A percentile compares a stretch with the other conserved stretches of the same genome.
phyloP scores from a whole-genome alignment of 768 basidiomycete species.

The Termitomyces eurrhizus region DNA sequence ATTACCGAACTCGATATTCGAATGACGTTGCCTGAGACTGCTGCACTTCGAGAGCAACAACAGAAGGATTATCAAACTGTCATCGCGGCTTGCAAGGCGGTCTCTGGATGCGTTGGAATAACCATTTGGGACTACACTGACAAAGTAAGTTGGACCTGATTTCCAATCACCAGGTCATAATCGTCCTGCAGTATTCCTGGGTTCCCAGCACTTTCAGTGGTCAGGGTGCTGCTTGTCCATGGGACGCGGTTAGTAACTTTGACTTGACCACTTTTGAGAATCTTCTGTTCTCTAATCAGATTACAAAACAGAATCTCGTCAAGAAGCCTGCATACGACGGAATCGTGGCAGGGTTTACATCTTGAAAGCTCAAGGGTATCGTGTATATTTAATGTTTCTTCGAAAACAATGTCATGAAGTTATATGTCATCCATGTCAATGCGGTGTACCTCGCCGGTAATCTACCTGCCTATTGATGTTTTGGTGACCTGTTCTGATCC shows the following conservation, averaged over 20 bases:
- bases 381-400: background rate
- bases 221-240: slow-evolving; percentile 33
- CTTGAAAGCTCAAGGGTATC: background rate
- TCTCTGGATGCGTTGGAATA: slow-evolving; percentile 37
- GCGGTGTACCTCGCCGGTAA: background rate
- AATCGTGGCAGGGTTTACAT: slow-evolving; percentile 32
- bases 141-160: slow-evolving; percentile 20
- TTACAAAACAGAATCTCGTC: slow-evolving; percentile 30
- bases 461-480: background rate
- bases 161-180: background rate
- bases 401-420: background rate
- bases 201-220: slow-evolving; percentile 35
- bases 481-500: background rate
- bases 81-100: slow-evolving; percentile 46
- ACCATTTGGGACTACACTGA: slow-evolving; percentile 46
- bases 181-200: slow-evolving; percentile 30
- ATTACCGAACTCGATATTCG: slow-evolving; percentile 69
- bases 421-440: background rate
- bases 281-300: slow-evolving; percentile 20
- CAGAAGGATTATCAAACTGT: slow-evolving; percentile 54
- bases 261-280: background rate
- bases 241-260: slow-evolving; percentile 9
- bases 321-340: slow-evolving; percentile 45
- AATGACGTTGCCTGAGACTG: slow-evolving; percentile 50
- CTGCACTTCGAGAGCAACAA: slow-evolving; percentile 48